Percentiles rank a stretch among this genome's conserved stretches.
Evolutionary conservation across 768 basidiomycete genomes (phyloP).

Genomic region (Macrolepiota fuliginosa): DNA sequence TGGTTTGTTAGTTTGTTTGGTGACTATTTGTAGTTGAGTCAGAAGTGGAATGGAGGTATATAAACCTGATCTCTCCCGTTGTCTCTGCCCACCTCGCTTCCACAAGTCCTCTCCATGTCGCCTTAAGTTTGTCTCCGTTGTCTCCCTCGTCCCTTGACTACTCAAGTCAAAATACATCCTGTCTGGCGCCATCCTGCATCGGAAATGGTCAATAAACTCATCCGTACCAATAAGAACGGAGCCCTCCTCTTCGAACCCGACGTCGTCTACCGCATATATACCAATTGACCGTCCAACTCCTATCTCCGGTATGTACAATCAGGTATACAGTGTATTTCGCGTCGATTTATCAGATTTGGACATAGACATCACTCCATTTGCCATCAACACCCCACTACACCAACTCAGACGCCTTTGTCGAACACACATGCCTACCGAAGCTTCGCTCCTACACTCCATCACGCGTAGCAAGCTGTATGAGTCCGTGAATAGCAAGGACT

Average conservation of each 20-base stretch:
- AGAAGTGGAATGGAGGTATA: conserved; percentile 21
- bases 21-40: conserved; percentile 18
- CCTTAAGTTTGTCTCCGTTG: conserved; percentile 21
- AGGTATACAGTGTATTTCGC: neutral
- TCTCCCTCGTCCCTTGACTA: conserved; percentile 20
- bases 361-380: conserved; percentile 16
- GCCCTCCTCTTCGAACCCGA: conserved; percentile 84
- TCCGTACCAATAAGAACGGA: conserved; percentile 81
- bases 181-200: conserved; percentile 33
- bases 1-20: conserved; percentile 18
- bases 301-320: conserved; percentile 22
- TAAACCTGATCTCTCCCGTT: conserved; percentile 18
- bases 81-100: conserved; percentile 19
- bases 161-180: conserved; percentile 29
- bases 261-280: conserved; percentile 85
- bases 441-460: conserved; percentile 53
- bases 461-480: conserved; percentile 74
- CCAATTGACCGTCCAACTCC: conserved; percentile 28
- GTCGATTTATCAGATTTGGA: neutral
- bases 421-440: conserved; percentile 44
- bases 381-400: conserved; percentile 10
- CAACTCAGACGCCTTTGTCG: conserved; percentile 15
- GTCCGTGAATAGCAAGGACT: conserved; percentile 61
- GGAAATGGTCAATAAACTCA: conserved; percentile 82
- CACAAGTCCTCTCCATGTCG: conserved; percentile 16